Evolutionary conservation across 352 stramenopile genomes (phyloP), one percentile per base, ranked within the genome.

Genomic region (Phytophthora litchii): DNA sequence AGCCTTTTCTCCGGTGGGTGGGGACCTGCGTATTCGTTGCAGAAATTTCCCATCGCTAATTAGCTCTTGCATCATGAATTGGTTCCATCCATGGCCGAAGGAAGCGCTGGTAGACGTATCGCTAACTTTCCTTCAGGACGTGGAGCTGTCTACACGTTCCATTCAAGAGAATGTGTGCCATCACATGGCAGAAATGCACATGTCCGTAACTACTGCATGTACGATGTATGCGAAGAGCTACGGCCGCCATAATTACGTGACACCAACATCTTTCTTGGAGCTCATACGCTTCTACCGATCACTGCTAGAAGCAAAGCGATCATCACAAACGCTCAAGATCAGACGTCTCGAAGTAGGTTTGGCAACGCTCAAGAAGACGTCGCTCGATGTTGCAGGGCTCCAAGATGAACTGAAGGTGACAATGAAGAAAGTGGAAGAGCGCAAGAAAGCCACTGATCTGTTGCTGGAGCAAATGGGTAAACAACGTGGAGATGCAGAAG

Each of bases 111-210:
- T 96, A 1, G 86, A 91, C 48, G 90, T 97, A 1, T 89, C 89
- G 7, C 62, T 94, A 31, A 76, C 88, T 17, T 97, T 97, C 43
- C 61, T 97, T 4, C 76, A 91, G 11, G 73, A 92, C n/a, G 57
- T 93, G 0, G 74, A 91, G 3, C 50, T 94, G 8, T 72, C 67
- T 0, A 87, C 77, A 0, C 68, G 72, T 14, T 78, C 86, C 8
- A 81, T 97, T 17, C 81, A 94, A 21, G 91, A 97, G 40, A 97
- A 97, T 47, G 89, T 98, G 8, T 92, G 86, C 7, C 86, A 97
- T 54, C 88, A 97, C 64, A 97, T 98, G 84, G 90, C 92, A 2
- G 89, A 97, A 38, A 91, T 98, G 65, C 92, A 98, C 62, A 57
- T 86, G 14, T 94, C 79, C 0, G 92, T 98, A n/a, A 93, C 85